Evolutionary conservation across 2,329 filamentous ascomycete species (phyloP), one percentile per base, ranked within the genome.

Genomic region (Ophiosphaerella korrae): DNA sequence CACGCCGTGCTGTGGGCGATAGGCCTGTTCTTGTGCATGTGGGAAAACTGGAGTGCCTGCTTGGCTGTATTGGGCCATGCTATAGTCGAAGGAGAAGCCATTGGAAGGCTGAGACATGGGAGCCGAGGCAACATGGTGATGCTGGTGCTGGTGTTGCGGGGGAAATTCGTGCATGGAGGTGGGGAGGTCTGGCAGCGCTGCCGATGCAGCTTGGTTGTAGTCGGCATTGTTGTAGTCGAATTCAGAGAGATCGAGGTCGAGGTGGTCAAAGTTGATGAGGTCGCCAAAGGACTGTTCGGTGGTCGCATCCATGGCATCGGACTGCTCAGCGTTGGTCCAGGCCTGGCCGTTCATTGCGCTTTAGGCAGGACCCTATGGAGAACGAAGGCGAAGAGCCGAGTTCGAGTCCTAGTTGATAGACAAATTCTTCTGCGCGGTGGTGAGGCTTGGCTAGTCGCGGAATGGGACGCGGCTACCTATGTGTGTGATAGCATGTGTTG

Each of bases 1-100:
- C 7, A 91, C 83, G 45, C 88, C 85, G 52, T 82, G 79, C 55
- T 80, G 81, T 52, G 83, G 79, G 44, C 74, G 81, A 48, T 74
- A 80, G 60, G 57, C 57, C 3, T 69, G 68, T 18, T 76, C 75
- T 40, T 76, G 75, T 32, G 79, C 78, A 37, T 68, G 69, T 26
- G 71, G 65, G 58, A 74, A 76, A 33, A 66, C 63, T 9, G 64
- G 58, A 18, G 75, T 73, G 38, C 71, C 70, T 21, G 74, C 68
- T 55, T 72, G 67, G 52, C 47, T 57, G 58, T 66, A 70, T 24
- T 57, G 61, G 8, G 62, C 54, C 59, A 71, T 64, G 60, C 46
- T 56, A 53, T 72, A 74, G 49, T 73, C 68, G 60, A 70, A 74
- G 21, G 32, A 13, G 63, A 71, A 71, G 59, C 39, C 51, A 47